Base-by-base conservation (phyloP, 2,329 filamentous ascomycete genomes). In the Teratosphaeria gauchensis region DNA sequence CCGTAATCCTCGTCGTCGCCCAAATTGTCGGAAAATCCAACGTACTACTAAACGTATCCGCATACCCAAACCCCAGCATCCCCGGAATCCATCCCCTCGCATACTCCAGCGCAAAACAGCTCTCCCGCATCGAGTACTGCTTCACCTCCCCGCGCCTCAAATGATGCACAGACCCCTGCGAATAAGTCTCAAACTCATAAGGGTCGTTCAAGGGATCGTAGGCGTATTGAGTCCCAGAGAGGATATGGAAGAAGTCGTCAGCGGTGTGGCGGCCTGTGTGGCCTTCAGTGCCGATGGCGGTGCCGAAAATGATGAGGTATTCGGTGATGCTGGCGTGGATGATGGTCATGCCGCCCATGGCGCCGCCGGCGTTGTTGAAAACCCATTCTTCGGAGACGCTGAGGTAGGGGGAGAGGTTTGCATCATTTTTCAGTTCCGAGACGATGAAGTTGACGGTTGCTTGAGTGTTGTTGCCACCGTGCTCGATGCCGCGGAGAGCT, bases 161-260 rank as follows among this genome's bases (percentile, higher is more conserved):
- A 78, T 89, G 85, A 77, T 94, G 87, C 64, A 90, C 81, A 66
- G 75, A 80, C 42, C 89, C 89, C 57, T 82, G 75, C 0, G 82
- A 79, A 76, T 90, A 92, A 62, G 88, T 75, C 74, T 90, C 87
- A 35, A 85, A 77, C 71, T 82, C 79, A 73, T 84, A 89, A 63
- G 78, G 71, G 2, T 32, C 31, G 4, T 30, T 38, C 64, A 87
- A 87, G 1, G 86, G 83, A 4, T 83, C 80, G 78, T 90, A 92
- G 64, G 90, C 88, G 67, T 84, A 80, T 76, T 95, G 86, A 67
- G 85, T 84, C 67, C 91, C 91, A 35, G 79, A 79, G 33, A 96
- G 80, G 79, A 96, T 95, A 80, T 92, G 84, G 81, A 96, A 96
- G 80, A 94, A 96, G 79, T 96, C 91, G 76, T 95, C 89, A 16